Conservation (phyloP, 305 asterid genomes). For the Plantago rigida region DNA sequence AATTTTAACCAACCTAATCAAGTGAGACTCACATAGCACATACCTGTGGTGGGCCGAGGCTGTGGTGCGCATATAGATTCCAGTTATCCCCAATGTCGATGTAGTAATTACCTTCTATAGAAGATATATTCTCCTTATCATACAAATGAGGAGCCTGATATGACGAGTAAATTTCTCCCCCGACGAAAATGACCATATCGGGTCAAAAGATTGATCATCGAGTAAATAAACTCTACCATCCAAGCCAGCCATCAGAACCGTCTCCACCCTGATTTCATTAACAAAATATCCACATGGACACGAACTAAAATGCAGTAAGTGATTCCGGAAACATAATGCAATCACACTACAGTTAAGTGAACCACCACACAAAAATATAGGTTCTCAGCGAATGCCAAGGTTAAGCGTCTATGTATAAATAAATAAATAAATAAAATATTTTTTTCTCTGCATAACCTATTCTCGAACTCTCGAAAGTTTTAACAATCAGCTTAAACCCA, state of each 20-base stretch:
- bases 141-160: conserved; percentile 56
- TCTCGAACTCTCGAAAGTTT: too few species aligned
- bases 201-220: conserved; percentile 53
- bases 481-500: neutral
- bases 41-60: conserved; percentile 68
- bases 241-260: conserved; percentile 73
- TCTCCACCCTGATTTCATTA: conserved; percentile 42
- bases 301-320: neutral
- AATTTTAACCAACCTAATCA: too few species aligned
- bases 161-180: conserved; percentile 68
- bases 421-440: too few species aligned
- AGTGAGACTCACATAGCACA: neutral
- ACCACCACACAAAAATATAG: too few species aligned
- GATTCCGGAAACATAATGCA: neutral
- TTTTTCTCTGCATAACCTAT: neutral
- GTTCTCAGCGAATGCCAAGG: too few species aligned
- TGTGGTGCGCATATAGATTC: conserved; percentile 67
- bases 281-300: neutral
- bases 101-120: conserved; percentile 48
- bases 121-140: conserved; percentile 46
- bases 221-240: conserved; percentile 67
- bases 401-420: too few species aligned
- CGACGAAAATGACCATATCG: conserved; percentile 86
- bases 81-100: conserved; percentile 85
- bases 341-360: neutral